These are phyloP conservation scores for Stentor coeruleus DNA, from an alignment of 73 alveolate species.

Conservation along the genomic window DNA sequence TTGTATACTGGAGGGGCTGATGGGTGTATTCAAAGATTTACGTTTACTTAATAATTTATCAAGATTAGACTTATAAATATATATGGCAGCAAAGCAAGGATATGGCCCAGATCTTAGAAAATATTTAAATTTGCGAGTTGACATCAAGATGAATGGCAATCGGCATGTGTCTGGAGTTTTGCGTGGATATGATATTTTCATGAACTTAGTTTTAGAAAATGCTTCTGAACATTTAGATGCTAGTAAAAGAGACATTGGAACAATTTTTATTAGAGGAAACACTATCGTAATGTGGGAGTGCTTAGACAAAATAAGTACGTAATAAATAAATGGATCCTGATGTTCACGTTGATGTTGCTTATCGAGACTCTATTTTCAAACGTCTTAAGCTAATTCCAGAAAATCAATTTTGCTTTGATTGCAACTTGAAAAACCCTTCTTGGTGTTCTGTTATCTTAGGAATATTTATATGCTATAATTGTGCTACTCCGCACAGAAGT, in stretches of 20 bases:
- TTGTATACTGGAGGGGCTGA: not conserved
- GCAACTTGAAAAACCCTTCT: not conserved
- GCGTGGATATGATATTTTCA: constrained; percentile 41
- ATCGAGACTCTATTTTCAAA: constrained; percentile 11
- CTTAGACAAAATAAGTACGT: constrained; percentile 51
- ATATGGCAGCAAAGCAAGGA: constrained; percentile 72
- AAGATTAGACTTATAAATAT: too few relatives aligned
- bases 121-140: constrained; percentile 44
- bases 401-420: constrained; percentile 16
- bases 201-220: constrained; percentile 83
- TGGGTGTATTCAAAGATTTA: not conserved
- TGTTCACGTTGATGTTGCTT: not conserved
- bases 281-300: constrained; percentile 88
- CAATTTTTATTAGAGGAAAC: constrained; percentile 88
- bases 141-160: not conserved
- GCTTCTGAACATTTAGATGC: constrained; percentile 57
- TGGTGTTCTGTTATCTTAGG: constrained; percentile 22
- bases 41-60: too few relatives aligned
- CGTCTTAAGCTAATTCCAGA: not conserved
- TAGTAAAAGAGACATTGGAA: constrained; percentile 78
- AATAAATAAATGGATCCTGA: not conserved
- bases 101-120: constrained; percentile 67
- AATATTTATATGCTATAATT: constrained; percentile 5
- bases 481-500: constrained; percentile 17
- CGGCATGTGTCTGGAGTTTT: not conserved